Percentiles rank a stretch among this genome's conserved stretches.
Conservation (phyloP, 805 yeast genomes). For the Pichia kluyveri region DNA sequence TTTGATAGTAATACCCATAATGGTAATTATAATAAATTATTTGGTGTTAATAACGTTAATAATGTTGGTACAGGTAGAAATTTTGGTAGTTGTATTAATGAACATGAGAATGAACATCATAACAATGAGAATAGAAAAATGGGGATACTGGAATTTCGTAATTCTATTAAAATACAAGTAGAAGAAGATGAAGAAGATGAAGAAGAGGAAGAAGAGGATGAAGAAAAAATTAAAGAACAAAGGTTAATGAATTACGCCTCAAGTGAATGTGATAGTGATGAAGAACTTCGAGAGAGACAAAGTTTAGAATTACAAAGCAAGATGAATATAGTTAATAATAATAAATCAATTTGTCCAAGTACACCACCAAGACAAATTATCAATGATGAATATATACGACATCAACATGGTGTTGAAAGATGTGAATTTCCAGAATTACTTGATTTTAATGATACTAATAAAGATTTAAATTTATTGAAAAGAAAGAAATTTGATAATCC, state of each 20-base stretch:
- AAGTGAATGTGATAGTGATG: constrained; percentile 5
- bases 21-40: background rate
- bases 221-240: constrained; percentile 2
- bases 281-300: background rate
- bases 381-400: constrained; percentile 24
- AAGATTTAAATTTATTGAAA: constrained; percentile 9
- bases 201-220: constrained; percentile 3
- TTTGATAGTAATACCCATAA: background rate
- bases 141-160: constrained; percentile 14
- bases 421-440: constrained; percentile 14
- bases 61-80: background rate
- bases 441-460: constrained; percentile 6
- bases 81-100: constrained; percentile 6
- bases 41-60: background rate
- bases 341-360: constrained; percentile 13
- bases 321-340: background rate
- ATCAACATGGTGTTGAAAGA: constrained; percentile 17
- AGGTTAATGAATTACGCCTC: constrained; percentile 7
- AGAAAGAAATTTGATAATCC: constrained; percentile 19
- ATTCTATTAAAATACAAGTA: constrained; percentile 14
- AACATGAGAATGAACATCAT: background rate
- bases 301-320: background rate
- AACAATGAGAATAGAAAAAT: background rate
- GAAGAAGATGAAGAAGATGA: constrained; percentile 17
- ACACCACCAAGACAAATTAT: constrained; percentile 32